Percentiles rank a stretch among this genome's conserved stretches.
These are phyloP conservation scores for Rhodotorula sp. DNA, from an alignment of 1,284 basidiomycete genomes.

Conservation along the genomic window DNA sequence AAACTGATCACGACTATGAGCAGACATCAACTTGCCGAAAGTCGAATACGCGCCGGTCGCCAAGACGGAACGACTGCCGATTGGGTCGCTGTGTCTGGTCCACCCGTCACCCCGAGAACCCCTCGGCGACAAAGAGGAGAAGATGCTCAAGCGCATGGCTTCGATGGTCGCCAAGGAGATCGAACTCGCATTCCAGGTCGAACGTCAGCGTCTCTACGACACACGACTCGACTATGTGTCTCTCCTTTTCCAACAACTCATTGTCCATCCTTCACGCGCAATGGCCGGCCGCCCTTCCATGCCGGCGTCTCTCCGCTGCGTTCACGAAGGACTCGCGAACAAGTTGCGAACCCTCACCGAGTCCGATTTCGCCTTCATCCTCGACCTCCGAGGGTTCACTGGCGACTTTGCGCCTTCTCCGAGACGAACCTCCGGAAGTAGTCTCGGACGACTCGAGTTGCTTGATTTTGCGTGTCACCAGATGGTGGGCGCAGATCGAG, in stretches of 20 bases:
- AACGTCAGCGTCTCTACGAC: background rate
- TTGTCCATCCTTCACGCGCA: slow-evolving; percentile 1
- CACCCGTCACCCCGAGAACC: background rate
- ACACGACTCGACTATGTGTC: background rate
- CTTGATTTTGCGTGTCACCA: background rate
- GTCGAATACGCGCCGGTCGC: background rate
- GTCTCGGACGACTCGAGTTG: background rate
- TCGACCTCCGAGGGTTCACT: slow-evolving; percentile 25
- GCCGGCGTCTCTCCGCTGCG: background rate
- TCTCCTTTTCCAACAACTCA: slow-evolving; percentile 4
- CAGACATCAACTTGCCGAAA: slow-evolving; percentile 18
- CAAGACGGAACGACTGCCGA: background rate
- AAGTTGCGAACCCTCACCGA: slow-evolving; percentile 4
- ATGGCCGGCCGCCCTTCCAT: background rate
- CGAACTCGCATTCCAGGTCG: slow-evolving; percentile 7
- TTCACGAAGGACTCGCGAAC: background rate
- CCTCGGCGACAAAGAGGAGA: slow-evolving; percentile 5
- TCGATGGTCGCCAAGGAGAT: slow-evolving; percentile 13
- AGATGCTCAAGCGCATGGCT: slow-evolving; percentile 4
- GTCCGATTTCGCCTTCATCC: slow-evolving; percentile 18
- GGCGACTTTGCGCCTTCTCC: background rate
- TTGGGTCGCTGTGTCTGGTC: slow-evolving; percentile 27
- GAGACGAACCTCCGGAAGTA: background rate
- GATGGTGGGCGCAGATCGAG: background rate
- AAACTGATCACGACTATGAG: background rate